phyloP scores from a whole-genome alignment of 1,284 basidiomycete genomes.

The Dichomitus squalens region DNA sequence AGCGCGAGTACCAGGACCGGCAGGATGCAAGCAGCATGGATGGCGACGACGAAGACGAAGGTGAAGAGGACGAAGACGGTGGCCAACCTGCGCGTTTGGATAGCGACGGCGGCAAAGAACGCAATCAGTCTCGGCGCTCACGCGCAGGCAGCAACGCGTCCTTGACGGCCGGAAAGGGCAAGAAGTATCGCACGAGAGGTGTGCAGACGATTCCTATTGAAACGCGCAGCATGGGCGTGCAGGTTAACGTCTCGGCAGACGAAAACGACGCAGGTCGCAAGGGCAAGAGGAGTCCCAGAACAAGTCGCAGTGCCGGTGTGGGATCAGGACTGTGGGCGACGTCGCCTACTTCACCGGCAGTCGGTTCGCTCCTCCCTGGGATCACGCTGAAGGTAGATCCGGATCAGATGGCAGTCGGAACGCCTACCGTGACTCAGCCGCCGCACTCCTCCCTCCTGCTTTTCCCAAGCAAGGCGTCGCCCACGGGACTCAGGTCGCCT shows the following conservation, averaged over 20 bases:
- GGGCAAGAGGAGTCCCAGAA: conserved; percentile 15
- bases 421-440: conserved; percentile 20
- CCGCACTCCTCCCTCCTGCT: conserved; percentile 23
- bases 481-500: conserved; percentile 36
- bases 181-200: conserved; percentile 58
- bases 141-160: conserved; percentile 31
- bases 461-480: conserved; percentile 34
- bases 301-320: conserved; percentile 11
- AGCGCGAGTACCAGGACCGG: conserved; percentile 51
- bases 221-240: conserved; percentile 54
- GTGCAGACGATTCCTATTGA: conserved; percentile 61
- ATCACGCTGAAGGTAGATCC: conserved; percentile 28
- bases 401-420: conserved; percentile 28
- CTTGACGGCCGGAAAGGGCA: conserved; percentile 39
- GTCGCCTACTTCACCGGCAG: conserved; percentile 11
- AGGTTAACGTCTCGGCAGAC: conserved; percentile 40
- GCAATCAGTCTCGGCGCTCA: conserved; percentile 37
- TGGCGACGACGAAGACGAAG: conserved; percentile 82
- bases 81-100: conserved; percentile 31
- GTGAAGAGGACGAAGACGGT: conserved; percentile 57
- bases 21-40: conserved; percentile 73
- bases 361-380: conserved; percentile 31
- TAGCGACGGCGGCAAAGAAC: conserved; percentile 30
- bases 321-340: conserved; percentile 19
- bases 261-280: conserved; percentile 17